phyloP scores from a whole-genome alignment of 2,329 filamentous ascomycete species.

The Ciborinia camelliae region DNA sequence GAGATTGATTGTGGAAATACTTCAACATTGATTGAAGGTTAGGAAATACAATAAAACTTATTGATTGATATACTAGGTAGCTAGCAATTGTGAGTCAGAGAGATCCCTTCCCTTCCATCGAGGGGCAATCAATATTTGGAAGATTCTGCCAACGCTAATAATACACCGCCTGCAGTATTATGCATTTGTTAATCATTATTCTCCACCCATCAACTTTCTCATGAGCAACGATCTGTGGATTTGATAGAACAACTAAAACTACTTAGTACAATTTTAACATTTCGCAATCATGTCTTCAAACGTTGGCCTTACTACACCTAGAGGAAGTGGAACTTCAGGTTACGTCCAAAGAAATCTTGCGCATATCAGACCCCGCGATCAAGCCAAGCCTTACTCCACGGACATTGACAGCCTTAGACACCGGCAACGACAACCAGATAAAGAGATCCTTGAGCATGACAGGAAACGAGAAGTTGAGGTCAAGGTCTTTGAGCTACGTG shows the following conservation, averaged over 20 bases:
- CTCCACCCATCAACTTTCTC: not conserved
- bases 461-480: conserved; percentile 88
- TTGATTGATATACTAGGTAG: not conserved
- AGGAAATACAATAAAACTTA: not conserved
- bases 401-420: conserved; percentile 68
- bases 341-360: conserved; percentile 97
- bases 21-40: not conserved
- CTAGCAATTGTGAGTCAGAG: not conserved
- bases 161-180: conserved; percentile 22
- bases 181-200: not conserved
- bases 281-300: conserved; percentile 79
- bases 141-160: conserved; percentile 24
- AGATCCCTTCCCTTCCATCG: not conserved
- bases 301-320: conserved; percentile 90
- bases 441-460: conserved; percentile 91
- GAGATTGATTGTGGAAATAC: not conserved
- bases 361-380: conserved; percentile 78
- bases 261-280: not conserved
- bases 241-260: not conserved
- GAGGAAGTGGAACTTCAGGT: conserved; percentile 92
- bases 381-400: conserved; percentile 60
- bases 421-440: conserved; percentile 78
- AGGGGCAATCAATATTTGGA: conserved; percentile 17
- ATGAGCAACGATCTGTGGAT: not conserved
- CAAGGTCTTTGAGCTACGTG: conserved; percentile 85